phyloP scores from a whole-genome alignment of 495 filamentous ascomycete species.

The Aspergillus coremiiformis region DNA sequence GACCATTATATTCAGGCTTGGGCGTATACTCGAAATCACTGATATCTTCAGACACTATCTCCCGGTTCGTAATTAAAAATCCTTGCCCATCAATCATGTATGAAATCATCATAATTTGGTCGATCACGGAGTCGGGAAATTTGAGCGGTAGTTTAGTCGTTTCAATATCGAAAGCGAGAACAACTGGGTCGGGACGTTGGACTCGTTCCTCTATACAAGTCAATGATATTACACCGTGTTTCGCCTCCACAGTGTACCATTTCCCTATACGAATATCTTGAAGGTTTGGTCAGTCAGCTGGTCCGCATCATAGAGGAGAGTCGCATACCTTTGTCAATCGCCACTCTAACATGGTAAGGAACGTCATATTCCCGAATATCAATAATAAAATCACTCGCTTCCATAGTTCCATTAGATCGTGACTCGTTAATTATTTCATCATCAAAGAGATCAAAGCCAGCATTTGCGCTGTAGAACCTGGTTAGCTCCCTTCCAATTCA shows the following conservation, averaged over 20 bases:
- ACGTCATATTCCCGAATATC: slow-evolving; percentile 99
- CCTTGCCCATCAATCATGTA: slow-evolving; percentile 99
- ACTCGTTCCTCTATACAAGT: slow-evolving; percentile 82
- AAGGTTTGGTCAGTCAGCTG: slow-evolving; percentile 9
- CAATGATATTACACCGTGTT: slow-evolving; percentile 77
- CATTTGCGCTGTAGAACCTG: slow-evolving; percentile 54
- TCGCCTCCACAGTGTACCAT: slow-evolving; percentile 95
- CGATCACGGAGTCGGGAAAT: slow-evolving; percentile 91
- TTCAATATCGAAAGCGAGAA: slow-evolving; percentile 97
- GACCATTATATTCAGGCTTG: slow-evolving; percentile 89
- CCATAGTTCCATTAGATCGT: slow-evolving; percentile 72
- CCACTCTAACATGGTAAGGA: slow-evolving; percentile 96
- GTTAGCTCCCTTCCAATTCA: slow-evolving; percentile 18
- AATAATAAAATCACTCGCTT: slow-evolving; percentile 95
- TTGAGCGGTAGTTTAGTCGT: slow-evolving; percentile 95
- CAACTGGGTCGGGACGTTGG: slow-evolving; percentile 83
- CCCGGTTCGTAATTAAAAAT: slow-evolving; percentile 95
- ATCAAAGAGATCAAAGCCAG: slow-evolving; percentile 94
- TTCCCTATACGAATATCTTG: slow-evolving; percentile 89
- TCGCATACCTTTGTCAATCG: slow-evolving; percentile 79
- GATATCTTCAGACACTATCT: slow-evolving; percentile 97
- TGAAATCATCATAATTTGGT: slow-evolving; percentile 99
- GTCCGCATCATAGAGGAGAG: not conserved
- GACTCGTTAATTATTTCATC: slow-evolving; percentile 76
- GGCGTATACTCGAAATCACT: slow-evolving; percentile 97